These are phyloP conservation scores for Aureobasidium sp. DNA, from an alignment of 2,329 filamentous ascomycete species.

Conservation along the genomic window DNA sequence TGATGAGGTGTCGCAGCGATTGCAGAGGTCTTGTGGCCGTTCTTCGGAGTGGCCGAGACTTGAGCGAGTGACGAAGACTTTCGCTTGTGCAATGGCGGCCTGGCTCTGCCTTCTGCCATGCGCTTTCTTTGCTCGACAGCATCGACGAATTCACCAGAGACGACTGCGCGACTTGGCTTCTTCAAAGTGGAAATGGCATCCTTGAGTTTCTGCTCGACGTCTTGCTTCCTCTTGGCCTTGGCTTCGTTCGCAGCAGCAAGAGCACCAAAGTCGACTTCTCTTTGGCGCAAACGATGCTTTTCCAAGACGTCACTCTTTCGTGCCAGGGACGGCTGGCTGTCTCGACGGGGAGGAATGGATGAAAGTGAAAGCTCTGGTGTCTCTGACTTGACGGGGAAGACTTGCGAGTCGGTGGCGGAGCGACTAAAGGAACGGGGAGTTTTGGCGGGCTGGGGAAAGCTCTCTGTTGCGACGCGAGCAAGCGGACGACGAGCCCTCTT, in stretches of 20 bases:
- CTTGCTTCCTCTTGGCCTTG: slow-evolving; percentile 58
- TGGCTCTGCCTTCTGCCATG: slow-evolving; percentile 27
- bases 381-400: slow-evolving; percentile 55
- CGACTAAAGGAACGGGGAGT: slow-evolving; percentile 58
- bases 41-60: slow-evolving; percentile 39
- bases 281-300: slow-evolving; percentile 31
- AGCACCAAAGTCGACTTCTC: slow-evolving; percentile 50
- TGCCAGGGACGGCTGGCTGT: slow-evolving; percentile 8
- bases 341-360: slow-evolving; percentile 34
- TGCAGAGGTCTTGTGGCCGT: slow-evolving; percentile 27
- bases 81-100: slow-evolving; percentile 22
- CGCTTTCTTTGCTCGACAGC: slow-evolving; percentile 53
- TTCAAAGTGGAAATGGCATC: slow-evolving; percentile 68
- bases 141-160: slow-evolving; percentile 60
- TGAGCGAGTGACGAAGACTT: slow-evolving; percentile 25
- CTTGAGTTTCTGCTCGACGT: slow-evolving; percentile 62
- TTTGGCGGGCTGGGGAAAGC: slow-evolving; percentile 43
- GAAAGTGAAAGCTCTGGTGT: slow-evolving; percentile 41
- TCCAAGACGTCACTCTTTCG: slow-evolving; percentile 19
- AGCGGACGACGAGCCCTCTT: slow-evolving; percentile 45
- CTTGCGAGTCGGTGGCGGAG: slow-evolving; percentile 52
- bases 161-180: slow-evolving; percentile 67
- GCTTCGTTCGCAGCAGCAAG: slow-evolving; percentile 47
- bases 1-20: slow-evolving; percentile 25
- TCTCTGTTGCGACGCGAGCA: slow-evolving; percentile 55